A percentile compares a stretch with the other conserved stretches of the same genome.
Evolutionary conservation across 2,329 filamentous ascomycete species (phyloP).

Genomic region (Alternaria infectoria): DNA sequence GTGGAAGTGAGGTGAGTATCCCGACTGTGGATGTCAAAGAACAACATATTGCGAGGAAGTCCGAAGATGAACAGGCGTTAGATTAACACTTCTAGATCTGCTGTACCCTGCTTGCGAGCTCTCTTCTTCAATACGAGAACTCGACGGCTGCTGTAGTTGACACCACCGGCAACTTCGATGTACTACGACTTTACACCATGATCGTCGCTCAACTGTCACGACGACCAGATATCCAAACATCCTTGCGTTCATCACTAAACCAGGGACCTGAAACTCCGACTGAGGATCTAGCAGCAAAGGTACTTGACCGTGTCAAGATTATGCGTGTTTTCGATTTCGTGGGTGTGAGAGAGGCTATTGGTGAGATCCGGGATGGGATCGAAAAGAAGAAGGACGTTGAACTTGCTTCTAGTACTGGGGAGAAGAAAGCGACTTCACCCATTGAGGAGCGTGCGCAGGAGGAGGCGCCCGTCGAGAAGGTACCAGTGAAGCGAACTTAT

Average conservation of each 20-base stretch:
- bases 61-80: fast-evolving
- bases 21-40: neutral
- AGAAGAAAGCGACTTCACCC: slow-evolving; percentile 2
- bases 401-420: slow-evolving; percentile 25
- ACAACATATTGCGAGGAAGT: neutral
- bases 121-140: slow-evolving; percentile 40
- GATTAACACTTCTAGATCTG: slow-evolving; percentile 7
- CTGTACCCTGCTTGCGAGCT: slow-evolving; percentile 47
- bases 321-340: slow-evolving; percentile 60
- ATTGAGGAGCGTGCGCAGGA: slow-evolving; percentile 1
- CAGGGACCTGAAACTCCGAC: neutral
- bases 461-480: neutral
- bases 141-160: slow-evolving; percentile 54
- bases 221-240: neutral
- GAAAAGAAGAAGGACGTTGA: slow-evolving; percentile 12
- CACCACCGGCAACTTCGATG: slow-evolving; percentile 54
- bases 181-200: slow-evolving; percentile 47
- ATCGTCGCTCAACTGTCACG: slow-evolving; percentile 31
- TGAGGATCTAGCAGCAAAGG: slow-evolving; percentile 40
- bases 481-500: slow-evolving; percentile 24
- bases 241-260: neutral
- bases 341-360: slow-evolving; percentile 55
- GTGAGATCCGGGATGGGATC: slow-evolving; percentile 51
- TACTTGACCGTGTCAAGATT: slow-evolving; percentile 55
- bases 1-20: slow-evolving; percentile 30